phyloP scores from a whole-genome alignment of 1,284 basidiomycete genomes.

The Fomitiporia mediterranea region DNA sequence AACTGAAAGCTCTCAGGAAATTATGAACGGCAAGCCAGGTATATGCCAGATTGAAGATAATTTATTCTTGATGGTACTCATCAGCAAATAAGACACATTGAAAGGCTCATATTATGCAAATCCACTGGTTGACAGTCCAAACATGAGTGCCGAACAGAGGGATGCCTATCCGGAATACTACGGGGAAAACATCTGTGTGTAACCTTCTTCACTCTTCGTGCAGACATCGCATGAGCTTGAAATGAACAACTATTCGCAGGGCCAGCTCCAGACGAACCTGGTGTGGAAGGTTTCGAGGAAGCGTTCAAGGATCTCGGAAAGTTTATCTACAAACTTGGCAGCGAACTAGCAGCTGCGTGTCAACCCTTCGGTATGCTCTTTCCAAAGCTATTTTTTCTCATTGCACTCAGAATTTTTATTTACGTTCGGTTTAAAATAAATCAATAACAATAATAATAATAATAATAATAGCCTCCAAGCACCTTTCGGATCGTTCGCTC shows the following conservation, averaged over 20 bases:
- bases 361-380: constrained; percentile 73
- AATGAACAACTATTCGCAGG: constrained; percentile 38
- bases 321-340: constrained; percentile 59
- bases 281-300: constrained; percentile 72
- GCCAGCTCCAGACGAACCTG: constrained; percentile 58
- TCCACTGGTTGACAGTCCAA: constrained; percentile 62
- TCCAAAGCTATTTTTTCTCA: neutral
- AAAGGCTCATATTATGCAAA: constrained; percentile 95
- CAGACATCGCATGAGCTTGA: neutral
- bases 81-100: constrained; percentile 52
- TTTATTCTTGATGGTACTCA: constrained; percentile 7
- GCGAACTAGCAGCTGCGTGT: constrained; percentile 76
- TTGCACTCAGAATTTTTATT: neutral
- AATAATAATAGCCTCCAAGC: constrained; percentile 48
- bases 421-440: neutral
- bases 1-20: constrained; percentile 49
- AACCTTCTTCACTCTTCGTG: no score
- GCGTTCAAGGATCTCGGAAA: constrained; percentile 81
- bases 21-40: constrained; percentile 91
- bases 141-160: constrained; percentile 49
- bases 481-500: constrained; percentile 57
- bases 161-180: constrained; percentile 74
- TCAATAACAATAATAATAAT: no score
- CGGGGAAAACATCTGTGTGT: constrained; percentile 68
- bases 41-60: no score